Evolutionary conservation across 352 stramenopile genomes (phyloP).

Genomic region (Globisporangium emineosum): DNA sequence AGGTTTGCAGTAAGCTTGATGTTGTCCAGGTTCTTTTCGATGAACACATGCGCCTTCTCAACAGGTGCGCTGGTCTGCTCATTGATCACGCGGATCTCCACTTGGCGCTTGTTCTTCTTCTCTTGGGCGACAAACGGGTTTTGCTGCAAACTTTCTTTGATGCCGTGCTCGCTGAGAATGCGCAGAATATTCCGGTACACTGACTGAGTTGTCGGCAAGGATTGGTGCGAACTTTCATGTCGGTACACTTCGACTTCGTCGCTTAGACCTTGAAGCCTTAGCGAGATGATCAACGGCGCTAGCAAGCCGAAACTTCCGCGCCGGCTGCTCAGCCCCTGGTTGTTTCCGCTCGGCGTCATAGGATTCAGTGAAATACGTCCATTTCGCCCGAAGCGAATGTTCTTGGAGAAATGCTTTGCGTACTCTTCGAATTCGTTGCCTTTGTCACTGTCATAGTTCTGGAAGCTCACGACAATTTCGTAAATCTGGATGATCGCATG

Average conservation of each 20-base stretch:
- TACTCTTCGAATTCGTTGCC: slow-evolving; percentile 38
- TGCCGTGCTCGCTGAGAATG: slow-evolving; percentile 41
- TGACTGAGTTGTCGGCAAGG: slow-evolving; percentile 48
- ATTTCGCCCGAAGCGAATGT: slow-evolving; percentile 67
- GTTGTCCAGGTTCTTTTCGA: slow-evolving; percentile 53
- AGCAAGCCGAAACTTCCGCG: not conserved
- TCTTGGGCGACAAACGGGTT: slow-evolving; percentile 50
- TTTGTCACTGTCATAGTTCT: slow-evolving; percentile 6
- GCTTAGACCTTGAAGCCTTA: slow-evolving; percentile 40
- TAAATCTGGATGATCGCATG: slow-evolving; percentile 60
- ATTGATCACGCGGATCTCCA: slow-evolving; percentile 50
- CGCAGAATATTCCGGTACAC: slow-evolving; percentile 49
- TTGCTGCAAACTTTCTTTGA: slow-evolving; percentile 67
- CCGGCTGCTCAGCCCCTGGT: not conserved
- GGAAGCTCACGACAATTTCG: slow-evolving; percentile 45
- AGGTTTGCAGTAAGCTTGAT: slow-evolving; percentile 37
- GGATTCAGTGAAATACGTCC: slow-evolving; percentile 41
- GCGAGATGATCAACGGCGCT: slow-evolving; percentile 28
- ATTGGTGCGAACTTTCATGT: slow-evolving; percentile 24
- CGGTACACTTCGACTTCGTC: slow-evolving; percentile 45
- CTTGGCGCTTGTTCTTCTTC: slow-evolving; percentile 41
- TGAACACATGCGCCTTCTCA: slow-evolving; percentile 49
- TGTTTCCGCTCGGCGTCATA: not conserved
- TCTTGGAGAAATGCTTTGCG: slow-evolving; percentile 41
- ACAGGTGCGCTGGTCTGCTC: slow-evolving; percentile 48